These are phyloP conservation scores for Pleurotus tuber-regium DNA, from an alignment of 768 basidiomycete genomes.

Conservation along the genomic window DNA sequence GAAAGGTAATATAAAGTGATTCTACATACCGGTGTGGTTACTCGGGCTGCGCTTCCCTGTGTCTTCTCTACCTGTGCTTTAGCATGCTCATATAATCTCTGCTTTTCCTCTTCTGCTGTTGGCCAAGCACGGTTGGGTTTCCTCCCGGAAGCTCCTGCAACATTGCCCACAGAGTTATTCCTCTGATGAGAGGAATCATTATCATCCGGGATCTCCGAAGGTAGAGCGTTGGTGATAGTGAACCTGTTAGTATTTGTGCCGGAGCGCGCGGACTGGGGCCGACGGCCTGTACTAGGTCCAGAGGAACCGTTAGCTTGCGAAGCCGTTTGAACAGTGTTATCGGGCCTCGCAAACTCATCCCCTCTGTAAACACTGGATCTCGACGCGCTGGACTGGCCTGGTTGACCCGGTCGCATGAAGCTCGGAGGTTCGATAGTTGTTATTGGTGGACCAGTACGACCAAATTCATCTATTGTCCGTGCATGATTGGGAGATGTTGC, in stretches of 20 bases:
- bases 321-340: background rate
- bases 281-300: constrained; percentile 14
- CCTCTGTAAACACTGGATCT: background rate
- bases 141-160: constrained; percentile 12
- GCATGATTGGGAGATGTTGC: background rate
- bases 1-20: background rate
- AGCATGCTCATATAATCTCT: constrained; percentile 60
- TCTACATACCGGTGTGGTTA: constrained; percentile 30
- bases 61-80: constrained; percentile 55
- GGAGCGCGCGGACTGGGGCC: constrained; percentile 25
- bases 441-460: constrained; percentile 3
- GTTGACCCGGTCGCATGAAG: background rate
- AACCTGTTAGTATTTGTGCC: constrained; percentile 28
- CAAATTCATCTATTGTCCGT: constrained; percentile 5
- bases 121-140: constrained; percentile 41
- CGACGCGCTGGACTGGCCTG: background rate
- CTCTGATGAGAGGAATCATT: constrained; percentile 23
- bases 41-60: constrained; percentile 39
- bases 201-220: constrained; percentile 27
- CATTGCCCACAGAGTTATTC: constrained; percentile 5
- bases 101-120: constrained; percentile 62
- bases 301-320: constrained; percentile 10
- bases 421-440: background rate
- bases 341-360: background rate
- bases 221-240: constrained; percentile 38